Conservation (phyloP, 2,329 filamentous ascomycete genomes). For the Nectriaceae sp. region DNA sequence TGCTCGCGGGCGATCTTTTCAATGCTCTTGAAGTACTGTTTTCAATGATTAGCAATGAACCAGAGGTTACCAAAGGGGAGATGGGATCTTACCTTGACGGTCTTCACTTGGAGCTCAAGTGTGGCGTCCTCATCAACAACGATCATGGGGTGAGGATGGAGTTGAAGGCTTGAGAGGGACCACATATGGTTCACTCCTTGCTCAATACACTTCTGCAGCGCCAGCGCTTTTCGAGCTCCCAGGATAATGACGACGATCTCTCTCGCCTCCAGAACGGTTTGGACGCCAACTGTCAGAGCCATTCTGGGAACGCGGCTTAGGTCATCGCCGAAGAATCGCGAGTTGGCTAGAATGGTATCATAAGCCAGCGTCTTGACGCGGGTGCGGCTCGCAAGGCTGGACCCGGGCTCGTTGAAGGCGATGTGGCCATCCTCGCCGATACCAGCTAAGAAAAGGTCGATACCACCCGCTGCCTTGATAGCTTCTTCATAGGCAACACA, state of each 20-base stretch:
- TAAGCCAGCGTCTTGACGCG: constrained; percentile 86
- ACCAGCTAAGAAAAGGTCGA: constrained; percentile 83
- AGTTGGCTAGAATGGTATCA: constrained; percentile 85
- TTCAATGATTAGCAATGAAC: background rate
- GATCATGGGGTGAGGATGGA: constrained; percentile 80
- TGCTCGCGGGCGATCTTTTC: constrained; percentile 62
- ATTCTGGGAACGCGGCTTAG: constrained; percentile 74
- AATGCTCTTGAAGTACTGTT: constrained; percentile 70
- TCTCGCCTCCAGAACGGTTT: constrained; percentile 77
- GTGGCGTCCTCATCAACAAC: constrained; percentile 83
- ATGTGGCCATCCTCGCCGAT: constrained; percentile 88
- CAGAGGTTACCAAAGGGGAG: background rate
- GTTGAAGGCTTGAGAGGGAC: constrained; percentile 79
- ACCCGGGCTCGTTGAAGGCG: constrained; percentile 88
- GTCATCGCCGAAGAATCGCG: constrained; percentile 79
- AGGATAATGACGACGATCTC: constrained; percentile 84
- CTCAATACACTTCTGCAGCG: constrained; percentile 79
- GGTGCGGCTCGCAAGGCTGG: constrained; percentile 74
- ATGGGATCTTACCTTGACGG: constrained; percentile 55
- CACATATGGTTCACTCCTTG: constrained; percentile 88
- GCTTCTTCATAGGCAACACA: constrained; percentile 78
- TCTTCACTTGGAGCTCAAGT: constrained; percentile 72
- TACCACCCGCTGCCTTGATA: constrained; percentile 74
- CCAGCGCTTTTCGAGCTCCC: constrained; percentile 78
- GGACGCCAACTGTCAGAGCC: constrained; percentile 82